Percentiles rank a stretch among this genome's conserved stretches.
Evolutionary conservation across 768 basidiomycete species (phyloP).

Genomic region (Trametes meyenii): DNA sequence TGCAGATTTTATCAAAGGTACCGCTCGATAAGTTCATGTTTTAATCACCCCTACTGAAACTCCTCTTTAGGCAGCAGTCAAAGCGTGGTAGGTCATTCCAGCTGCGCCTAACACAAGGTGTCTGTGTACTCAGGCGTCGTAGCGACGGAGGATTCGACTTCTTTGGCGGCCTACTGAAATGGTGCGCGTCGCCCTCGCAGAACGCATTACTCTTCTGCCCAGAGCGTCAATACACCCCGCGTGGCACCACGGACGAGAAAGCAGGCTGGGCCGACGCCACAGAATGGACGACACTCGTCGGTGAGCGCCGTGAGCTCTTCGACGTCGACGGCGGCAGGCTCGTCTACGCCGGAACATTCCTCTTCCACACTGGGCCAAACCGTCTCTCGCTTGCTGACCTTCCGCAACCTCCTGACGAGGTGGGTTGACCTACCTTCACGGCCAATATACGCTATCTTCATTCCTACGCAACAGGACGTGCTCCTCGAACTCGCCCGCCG

Average conservation of each 20-base stretch:
- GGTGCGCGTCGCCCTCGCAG: conserved; percentile 7
- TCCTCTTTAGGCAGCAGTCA: neutral
- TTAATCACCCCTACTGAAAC: neutral
- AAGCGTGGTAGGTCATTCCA: conserved; percentile 2
- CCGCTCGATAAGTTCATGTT: neutral
- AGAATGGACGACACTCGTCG: conserved; percentile 11
- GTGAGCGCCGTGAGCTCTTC: conserved; percentile 14
- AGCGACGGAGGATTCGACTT: conserved; percentile 11
- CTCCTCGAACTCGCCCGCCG: neutral
- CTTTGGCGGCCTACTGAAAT: conserved; percentile 5
- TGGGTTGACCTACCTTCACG: neutral
- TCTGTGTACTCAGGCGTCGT: neutral
- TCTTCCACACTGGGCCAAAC: conserved; percentile 12
- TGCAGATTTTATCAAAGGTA: conserved; percentile 11
- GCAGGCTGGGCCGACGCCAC: neutral
- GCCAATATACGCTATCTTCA: neutral
- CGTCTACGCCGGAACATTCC: conserved; percentile 20
- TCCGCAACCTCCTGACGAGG: neutral
- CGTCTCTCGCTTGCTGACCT: neutral
- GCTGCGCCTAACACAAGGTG: neutral
- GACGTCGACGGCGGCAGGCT: conserved; percentile 9
- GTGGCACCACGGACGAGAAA: neutral
- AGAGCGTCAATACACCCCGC: neutral
- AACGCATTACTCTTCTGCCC: conserved; percentile 10
- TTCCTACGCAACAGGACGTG: neutral